Conservation (phyloP, 1,284 basidiomycete genomes). For the Trametes versicolor region DNA sequence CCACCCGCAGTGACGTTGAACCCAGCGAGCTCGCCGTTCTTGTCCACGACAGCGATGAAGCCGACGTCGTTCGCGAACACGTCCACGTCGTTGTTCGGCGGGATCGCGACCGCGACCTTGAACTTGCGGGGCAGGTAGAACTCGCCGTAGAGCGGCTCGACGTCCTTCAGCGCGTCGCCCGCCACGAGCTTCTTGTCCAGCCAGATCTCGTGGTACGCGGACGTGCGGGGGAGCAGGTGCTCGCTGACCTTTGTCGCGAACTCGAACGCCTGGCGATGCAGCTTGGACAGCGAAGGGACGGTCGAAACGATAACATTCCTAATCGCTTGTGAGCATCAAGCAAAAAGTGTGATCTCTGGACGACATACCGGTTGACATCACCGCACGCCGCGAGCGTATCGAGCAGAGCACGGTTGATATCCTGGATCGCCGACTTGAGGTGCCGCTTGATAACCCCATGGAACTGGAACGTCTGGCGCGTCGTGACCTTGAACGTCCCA, state of each 20-base stretch:
- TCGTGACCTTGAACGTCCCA: conserved; percentile 97
- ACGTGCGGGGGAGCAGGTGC: conserved; percentile 90
- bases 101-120: conserved; percentile 97
- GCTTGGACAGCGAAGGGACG: conserved; percentile 86
- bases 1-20: conserved; percentile 95
- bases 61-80: conserved; percentile 97
- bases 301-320: conserved; percentile 95
- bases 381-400: conserved; percentile 99
- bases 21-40: conserved; percentile 78
- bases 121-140: conserved; percentile 99
- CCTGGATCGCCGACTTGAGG: conserved; percentile 96
- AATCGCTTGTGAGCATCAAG: neutral
- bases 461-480: conserved; percentile 99
- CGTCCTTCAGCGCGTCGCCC: conserved; percentile 91
- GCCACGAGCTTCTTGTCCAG: conserved; percentile 95
- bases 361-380: conserved; percentile 89
- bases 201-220: conserved; percentile 99
- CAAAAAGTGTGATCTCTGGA: neutral
- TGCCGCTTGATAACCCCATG: conserved; percentile 98
- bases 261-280: conserved; percentile 88
- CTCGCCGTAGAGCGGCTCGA: conserved; percentile 96
- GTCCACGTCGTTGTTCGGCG: conserved; percentile 97
- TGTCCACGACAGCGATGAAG: conserved; percentile 91
- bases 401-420: conserved; percentile 91
- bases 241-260: conserved; percentile 91